Evolutionary conservation across 352 stramenopile genomes (phyloP).

Genomic region (Globisporangium nagaii): DNA sequence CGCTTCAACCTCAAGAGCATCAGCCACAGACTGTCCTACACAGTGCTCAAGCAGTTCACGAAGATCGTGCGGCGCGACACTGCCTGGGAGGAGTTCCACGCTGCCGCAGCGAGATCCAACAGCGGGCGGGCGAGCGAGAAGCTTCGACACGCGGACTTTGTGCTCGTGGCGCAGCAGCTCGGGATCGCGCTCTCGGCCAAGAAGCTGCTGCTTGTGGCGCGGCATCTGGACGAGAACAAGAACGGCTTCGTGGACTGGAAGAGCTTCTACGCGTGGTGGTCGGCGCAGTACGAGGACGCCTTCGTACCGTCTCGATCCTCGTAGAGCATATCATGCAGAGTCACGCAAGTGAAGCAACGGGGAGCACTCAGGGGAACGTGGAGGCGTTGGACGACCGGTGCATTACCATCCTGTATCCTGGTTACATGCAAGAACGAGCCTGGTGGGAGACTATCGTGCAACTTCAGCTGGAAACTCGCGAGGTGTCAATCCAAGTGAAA

Average conservation of each 20-base stretch:
- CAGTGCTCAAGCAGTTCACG: constrained; percentile 58
- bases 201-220: constrained; percentile 36
- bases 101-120: constrained; percentile 8
- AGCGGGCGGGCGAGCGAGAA: constrained; percentile 10
- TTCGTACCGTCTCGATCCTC: background rate
- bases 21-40: constrained; percentile 58
- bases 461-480: background rate
- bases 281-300: constrained; percentile 25
- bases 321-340: background rate
- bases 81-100: constrained; percentile 53
- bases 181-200: constrained; percentile 33
- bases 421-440: background rate
- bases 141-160: constrained; percentile 46
- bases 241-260: constrained; percentile 55
- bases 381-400: too few relatives aligned
- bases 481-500: background rate
- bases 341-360: background rate
- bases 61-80: constrained; percentile 52
- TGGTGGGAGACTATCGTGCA: too few relatives aligned
- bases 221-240: constrained; percentile 43
- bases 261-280: constrained; percentile 65
- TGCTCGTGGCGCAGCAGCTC: constrained; percentile 31
- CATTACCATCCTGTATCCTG: constrained; percentile 1
- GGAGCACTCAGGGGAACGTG: too few relatives aligned
- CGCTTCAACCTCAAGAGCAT: constrained; percentile 55